Conservation (phyloP, 257 asterid genomes). For the Buddleja alternifolia region DNA sequence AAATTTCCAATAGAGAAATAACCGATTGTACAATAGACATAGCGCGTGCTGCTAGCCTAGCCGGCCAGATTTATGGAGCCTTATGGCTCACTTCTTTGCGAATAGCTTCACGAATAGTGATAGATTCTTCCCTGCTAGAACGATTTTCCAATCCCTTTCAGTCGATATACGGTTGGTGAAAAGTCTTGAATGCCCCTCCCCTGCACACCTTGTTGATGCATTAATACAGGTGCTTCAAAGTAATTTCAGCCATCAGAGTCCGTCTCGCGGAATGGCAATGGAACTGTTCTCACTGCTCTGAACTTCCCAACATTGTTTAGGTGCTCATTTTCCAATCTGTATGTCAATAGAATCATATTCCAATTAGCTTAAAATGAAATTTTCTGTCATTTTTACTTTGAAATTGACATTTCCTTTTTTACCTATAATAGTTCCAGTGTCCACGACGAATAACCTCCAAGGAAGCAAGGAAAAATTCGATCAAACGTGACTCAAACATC, state of each 20-base stretch:
- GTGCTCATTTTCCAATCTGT: slow-evolving; percentile 94
- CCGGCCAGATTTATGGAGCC: slow-evolving; percentile 18
- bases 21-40: neutral
- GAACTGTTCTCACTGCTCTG: slow-evolving; percentile 91
- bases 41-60: slow-evolving; percentile 7
- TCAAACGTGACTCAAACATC: slow-evolving; percentile 62
- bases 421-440: slow-evolving; percentile 98
- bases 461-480: slow-evolving; percentile 80
- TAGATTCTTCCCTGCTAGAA: neutral
- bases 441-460: slow-evolving; percentile 94
- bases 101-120: slow-evolving; percentile 16
- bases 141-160: slow-evolving; percentile 5
- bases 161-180: slow-evolving; percentile 1
- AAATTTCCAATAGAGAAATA: neutral
- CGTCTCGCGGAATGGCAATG: slow-evolving; percentile 76
- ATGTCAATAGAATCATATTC: neutral
- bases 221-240: slow-evolving; percentile 5
- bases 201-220: slow-evolving; percentile 1
- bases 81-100: slow-evolving; percentile 19
- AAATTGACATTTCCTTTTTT: neutral
- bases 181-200: slow-evolving; percentile 22
- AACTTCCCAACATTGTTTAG: slow-evolving; percentile 86
- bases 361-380: neutral
- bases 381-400: neutral
- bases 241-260: slow-evolving; percentile 65